These are phyloP conservation scores for Suillus subalutaceus DNA, from an alignment of 768 basidiomycete genomes.

Conservation along the genomic window DNA sequence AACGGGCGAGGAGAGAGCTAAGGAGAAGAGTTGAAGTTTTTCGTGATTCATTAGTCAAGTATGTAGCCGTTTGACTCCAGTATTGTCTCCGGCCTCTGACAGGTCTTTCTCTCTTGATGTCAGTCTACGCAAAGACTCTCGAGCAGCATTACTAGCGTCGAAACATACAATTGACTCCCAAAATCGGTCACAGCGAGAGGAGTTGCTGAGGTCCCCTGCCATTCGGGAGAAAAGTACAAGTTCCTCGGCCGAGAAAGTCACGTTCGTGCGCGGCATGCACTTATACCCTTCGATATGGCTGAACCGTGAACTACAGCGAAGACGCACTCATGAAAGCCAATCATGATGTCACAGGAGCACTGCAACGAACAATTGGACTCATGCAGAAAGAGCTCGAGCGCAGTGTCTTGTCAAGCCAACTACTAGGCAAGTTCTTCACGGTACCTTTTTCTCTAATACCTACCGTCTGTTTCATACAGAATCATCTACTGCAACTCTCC, in stretches of 20 bases:
- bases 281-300: background rate
- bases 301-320: slow-evolving; percentile 49
- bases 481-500: slow-evolving; percentile 75
- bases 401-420: slow-evolving; percentile 82
- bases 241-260: slow-evolving; percentile 56
- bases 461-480: slow-evolving; percentile 45
- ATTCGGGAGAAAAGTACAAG: slow-evolving; percentile 45
- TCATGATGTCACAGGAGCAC: slow-evolving; percentile 83
- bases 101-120: background rate
- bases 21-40: slow-evolving; percentile 53
- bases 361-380: slow-evolving; percentile 79
- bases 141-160: slow-evolving; percentile 71
- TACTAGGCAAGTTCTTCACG: slow-evolving; percentile 61
- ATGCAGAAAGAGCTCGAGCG: slow-evolving; percentile 94
- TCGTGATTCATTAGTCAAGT: slow-evolving; percentile 54
- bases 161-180: slow-evolving; percentile 73
- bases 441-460: background rate
- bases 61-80: slow-evolving; percentile 23
- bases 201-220: slow-evolving; percentile 60
- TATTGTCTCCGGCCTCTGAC: slow-evolving; percentile 4
- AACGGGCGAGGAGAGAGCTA: slow-evolving; percentile 52
- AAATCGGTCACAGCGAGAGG: slow-evolving; percentile 62
- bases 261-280: slow-evolving; percentile 45
- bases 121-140: slow-evolving; percentile 64
- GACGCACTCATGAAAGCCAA: slow-evolving; percentile 90